Conservation (phyloP, 2,329 filamentous ascomycete species). For the Thielaviopsis punctulata region DNA sequence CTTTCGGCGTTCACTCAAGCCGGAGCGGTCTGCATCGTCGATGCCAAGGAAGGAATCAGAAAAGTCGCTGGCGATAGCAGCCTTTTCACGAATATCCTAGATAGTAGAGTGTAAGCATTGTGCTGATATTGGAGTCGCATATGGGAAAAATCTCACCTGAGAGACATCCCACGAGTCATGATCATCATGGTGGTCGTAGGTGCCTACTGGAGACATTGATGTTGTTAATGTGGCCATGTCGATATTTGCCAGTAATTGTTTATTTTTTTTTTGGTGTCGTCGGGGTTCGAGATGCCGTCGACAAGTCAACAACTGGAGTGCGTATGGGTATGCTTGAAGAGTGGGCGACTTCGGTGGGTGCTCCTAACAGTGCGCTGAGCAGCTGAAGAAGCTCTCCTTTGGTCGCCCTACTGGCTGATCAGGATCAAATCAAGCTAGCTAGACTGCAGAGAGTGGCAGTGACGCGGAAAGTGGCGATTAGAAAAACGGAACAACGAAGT, state of each 20-base stretch:
- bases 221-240: background rate
- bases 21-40: background rate
- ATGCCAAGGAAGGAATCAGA: background rate
- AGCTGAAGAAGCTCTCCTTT: constrained; percentile 7
- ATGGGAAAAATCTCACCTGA: background rate
- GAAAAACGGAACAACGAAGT: background rate
- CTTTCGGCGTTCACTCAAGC: constrained; percentile 1
- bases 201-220: background rate
- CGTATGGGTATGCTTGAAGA: background rate
- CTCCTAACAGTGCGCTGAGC: constrained; percentile 7
- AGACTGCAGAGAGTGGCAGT: background rate
- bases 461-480: background rate
- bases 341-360: constrained; percentile 6
- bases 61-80: background rate
- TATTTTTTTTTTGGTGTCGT: background rate
- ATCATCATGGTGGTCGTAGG: background rate
- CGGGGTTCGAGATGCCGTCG: background rate
- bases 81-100: background rate
- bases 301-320: background rate
- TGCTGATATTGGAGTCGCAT: background rate
- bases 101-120: background rate
- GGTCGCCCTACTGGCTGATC: constrained; percentile 4
- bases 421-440: background rate
- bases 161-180: background rate
- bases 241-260: background rate